A percentile compares a stretch with the other conserved stretches of the same genome.
Conservation (phyloP, 495 filamentous ascomycete species). For the Neohortaea acidophila region DNA sequence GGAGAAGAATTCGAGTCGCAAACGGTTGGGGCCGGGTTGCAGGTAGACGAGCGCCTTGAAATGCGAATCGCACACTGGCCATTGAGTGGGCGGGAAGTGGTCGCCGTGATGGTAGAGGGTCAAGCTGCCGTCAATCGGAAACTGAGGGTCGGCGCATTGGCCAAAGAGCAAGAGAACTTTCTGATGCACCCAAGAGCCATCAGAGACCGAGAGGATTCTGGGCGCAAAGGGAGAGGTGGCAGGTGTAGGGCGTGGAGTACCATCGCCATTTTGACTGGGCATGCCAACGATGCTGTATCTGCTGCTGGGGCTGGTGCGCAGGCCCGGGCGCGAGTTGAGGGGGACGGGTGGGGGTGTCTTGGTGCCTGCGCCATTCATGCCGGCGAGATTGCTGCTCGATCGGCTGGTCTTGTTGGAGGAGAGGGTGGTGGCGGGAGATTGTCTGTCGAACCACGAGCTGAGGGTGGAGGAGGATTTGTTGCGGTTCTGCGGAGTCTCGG, state of each 20-base stretch:
- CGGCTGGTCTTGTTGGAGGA: slow-evolving; percentile 38
- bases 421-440: slow-evolving; percentile 46
- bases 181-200: slow-evolving; percentile 80
- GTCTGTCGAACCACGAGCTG: slow-evolving; percentile 40
- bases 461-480: slow-evolving; percentile 51
- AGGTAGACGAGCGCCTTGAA: slow-evolving; percentile 84
- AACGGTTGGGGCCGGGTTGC: slow-evolving; percentile 68
- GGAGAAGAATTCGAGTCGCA: slow-evolving; percentile 73
- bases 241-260: slow-evolving; percentile 30
- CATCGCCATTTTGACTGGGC: slow-evolving; percentile 38
- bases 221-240: slow-evolving; percentile 65
- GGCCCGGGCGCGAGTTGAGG: slow-evolving; percentile 10
- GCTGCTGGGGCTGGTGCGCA: slow-evolving; percentile 23
- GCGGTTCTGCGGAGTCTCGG: slow-evolving; percentile 24
- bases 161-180: slow-evolving; percentile 72
- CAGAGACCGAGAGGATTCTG: slow-evolving; percentile 55
- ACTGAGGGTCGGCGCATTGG: slow-evolving; percentile 57
- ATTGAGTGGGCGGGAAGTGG: slow-evolving; percentile 59
- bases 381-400: slow-evolving; percentile 38
- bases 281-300: slow-evolving; percentile 33
- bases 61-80: slow-evolving; percentile 73
- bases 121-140: slow-evolving; percentile 60
- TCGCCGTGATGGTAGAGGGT: slow-evolving; percentile 73
- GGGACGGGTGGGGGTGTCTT: slow-evolving; percentile 27
- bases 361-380: slow-evolving; percentile 33